Evolutionary conservation across 176 grass and related monocot species (phyloP), one percentile per base, ranked within the genome.

Genomic region (Microstegium vimineum): DNA sequence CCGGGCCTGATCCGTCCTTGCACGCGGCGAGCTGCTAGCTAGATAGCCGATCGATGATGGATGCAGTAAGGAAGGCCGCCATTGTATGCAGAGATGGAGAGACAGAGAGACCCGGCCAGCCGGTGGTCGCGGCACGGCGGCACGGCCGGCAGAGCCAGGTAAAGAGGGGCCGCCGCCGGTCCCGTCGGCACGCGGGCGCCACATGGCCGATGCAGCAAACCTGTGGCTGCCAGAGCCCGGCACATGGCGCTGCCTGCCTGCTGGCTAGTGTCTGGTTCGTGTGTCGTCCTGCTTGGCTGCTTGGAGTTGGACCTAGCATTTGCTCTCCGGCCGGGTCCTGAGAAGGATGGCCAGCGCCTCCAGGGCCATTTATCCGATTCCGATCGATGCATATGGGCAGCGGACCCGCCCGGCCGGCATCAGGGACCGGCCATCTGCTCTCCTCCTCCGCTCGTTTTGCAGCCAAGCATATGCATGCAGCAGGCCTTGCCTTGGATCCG

Each of bases 221-320:
- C 59, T 74, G 74, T 74, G 86, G 81, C 74, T 73, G 74, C 9
- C 59, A 10, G 42, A 17, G 75, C 30, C 6, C 59, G 31, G 81
- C 87, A 89, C 87, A 84, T 89, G 86, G 13, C 69, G 35, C 86
- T 88, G 86, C 86, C 71, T 69, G 66, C 36, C 67, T 69, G 66
- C 36, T 23, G n/a, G n/a, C n/a, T n/a, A n/a, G n/a, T n/a, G n/a
- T n/a, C n/a, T n/a, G n/a, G n/a, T n/a, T n/a, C n/a, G n/a, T n/a
- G n/a, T n/a, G n/a, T 36, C 22, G 5, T 40, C 6, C 15, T 1
- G 9, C 20, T 22, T 37, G 33, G 18, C n/a, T n/a, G n/a, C n/a
- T n/a, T n/a, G n/a, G n/a, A n/a, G n/a, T n/a, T n/a, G n/a, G n/a
- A n/a, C n/a, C n/a, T n/a, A 36, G 51, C 17, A n/a, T 11, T 14